Evolutionary conservation across 371 early-diverging fungal genomes (phyloP).

Genomic region (Amoeboaphelidium protococcarum): DNA sequence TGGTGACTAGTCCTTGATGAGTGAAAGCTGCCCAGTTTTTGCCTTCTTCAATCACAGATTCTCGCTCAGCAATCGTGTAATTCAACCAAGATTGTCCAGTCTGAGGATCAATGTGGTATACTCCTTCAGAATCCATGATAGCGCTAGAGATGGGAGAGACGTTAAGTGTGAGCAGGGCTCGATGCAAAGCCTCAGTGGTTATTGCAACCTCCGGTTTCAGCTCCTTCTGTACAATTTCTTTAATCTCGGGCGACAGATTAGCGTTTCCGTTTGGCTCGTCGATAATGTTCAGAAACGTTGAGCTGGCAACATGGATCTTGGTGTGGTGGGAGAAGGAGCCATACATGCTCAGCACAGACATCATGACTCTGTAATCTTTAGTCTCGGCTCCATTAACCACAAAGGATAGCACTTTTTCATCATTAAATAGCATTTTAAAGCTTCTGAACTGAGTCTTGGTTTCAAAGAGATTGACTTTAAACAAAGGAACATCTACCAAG

Average conservation of each 20-base stretch:
- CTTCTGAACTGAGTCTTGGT: no score
- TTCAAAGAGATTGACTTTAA: no score
- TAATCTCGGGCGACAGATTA: neutral
- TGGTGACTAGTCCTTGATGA: neutral
- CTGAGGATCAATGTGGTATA: no score
- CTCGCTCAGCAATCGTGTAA: neutral
- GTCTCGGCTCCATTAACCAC: neutral
- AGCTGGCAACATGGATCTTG: neutral
- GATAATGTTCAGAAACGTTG: neutral
- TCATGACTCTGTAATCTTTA: neutral
- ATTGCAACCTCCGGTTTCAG: neutral
- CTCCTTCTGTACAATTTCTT: neutral
- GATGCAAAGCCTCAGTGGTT: neutral
- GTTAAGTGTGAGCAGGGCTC: neutral
- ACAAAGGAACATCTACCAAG: no score
- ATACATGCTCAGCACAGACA: neutral
- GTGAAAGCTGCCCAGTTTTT: neutral
- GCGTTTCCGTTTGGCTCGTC: neutral
- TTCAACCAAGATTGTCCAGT: neutral
- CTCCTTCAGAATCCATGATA: no score
- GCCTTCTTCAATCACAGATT: neutral
- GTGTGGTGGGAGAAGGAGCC: neutral
- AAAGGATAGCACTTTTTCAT: neutral
- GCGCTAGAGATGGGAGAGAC: neutral
- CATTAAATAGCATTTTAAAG: neutral